A percentile compares a stretch with the other conserved stretches of the same genome.
These are phyloP conservation scores for Ilyonectria sp. DNA, from an alignment of 2,329 filamentous ascomycete species.

Conservation along the genomic window DNA sequence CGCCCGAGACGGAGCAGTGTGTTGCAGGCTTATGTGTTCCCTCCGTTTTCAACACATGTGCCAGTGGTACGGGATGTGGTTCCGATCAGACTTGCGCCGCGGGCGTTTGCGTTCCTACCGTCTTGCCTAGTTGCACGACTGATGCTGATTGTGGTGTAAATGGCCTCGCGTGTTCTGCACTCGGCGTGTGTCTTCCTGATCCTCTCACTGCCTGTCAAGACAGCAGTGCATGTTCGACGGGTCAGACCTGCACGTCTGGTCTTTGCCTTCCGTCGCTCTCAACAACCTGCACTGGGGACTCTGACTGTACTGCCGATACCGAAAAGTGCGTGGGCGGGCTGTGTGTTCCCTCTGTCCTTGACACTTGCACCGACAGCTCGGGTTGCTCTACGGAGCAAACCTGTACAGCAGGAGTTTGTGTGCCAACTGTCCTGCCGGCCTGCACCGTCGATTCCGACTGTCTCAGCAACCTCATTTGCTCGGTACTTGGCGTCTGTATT, in stretches of 20 bases:
- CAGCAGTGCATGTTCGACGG: background rate
- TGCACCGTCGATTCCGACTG: constrained; percentile 11
- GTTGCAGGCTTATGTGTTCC: constrained; percentile 11
- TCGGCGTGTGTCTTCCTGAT: constrained; percentile 15
- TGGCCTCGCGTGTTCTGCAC: background rate
- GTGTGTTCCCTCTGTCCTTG: background rate
- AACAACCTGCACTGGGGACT: background rate
- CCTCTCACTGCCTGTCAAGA: background rate
- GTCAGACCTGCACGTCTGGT: constrained; percentile 4
- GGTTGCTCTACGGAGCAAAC: background rate
- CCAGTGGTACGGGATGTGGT: background rate
- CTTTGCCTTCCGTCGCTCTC: constrained; percentile 13
- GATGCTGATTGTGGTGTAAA: background rate
- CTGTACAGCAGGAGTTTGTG: constrained; percentile 17
- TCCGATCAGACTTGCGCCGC: background rate
- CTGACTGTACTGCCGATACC: background rate
- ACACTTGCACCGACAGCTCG: constrained; percentile 4
- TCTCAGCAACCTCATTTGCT: background rate
- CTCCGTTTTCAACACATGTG: background rate
- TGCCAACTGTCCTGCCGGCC: background rate
- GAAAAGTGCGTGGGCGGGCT: constrained; percentile 10
- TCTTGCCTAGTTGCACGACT: background rate
- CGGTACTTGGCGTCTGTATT: constrained; percentile 11
- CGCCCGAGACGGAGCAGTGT: constrained; percentile 2
- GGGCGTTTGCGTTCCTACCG: constrained; percentile 10